Percentiles rank a stretch among this genome's conserved stretches.
These are phyloP conservation scores for Mycena vulgaris DNA, from an alignment of 768 basidiomycete species.

Conservation along the genomic window DNA sequence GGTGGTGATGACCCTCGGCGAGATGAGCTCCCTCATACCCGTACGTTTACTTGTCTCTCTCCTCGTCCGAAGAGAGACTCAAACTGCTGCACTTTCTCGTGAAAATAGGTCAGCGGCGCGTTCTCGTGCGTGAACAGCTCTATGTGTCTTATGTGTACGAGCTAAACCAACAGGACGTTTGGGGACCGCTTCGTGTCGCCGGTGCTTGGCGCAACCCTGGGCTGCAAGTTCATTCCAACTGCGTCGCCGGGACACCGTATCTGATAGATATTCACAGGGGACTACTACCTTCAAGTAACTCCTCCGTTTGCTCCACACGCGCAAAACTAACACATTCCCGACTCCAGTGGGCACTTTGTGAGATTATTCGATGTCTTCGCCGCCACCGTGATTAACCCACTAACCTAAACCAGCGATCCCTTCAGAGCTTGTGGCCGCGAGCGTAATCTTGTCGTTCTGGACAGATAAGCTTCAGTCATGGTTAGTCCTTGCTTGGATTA, in stretches of 20 bases:
- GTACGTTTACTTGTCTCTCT: conserved; percentile 53
- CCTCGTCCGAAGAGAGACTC: not conserved
- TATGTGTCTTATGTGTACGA: conserved; percentile 48
- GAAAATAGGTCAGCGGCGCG: conserved; percentile 61
- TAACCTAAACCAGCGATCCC: conserved; percentile 30
- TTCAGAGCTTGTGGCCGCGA: conserved; percentile 31
- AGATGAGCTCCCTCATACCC: conserved; percentile 33
- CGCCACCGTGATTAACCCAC: not conserved
- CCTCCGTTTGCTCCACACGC: conserved; percentile 23
- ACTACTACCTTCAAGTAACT: conserved; percentile 66
- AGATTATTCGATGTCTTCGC: not conserved
- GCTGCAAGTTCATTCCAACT: conserved; percentile 44
- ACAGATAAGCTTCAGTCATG: conserved; percentile 28
- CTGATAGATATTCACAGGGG: conserved; percentile 72
- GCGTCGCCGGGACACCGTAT: not conserved
- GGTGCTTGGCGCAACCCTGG: conserved; percentile 72
- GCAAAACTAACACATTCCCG: conserved; percentile 35
- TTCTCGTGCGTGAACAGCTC: conserved; percentile 66
- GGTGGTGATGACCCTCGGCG: conserved; percentile 68
- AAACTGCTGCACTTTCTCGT: not conserved
- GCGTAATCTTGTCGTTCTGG: conserved; percentile 31
- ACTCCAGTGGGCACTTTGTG: conserved; percentile 44
- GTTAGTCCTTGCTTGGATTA: not conserved
- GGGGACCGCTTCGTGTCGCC: conserved; percentile 73
- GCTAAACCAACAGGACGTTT: conserved; percentile 70